Percentiles rank a stretch among this genome's conserved stretches.
phyloP scores from a whole-genome alignment of 225 moss, liverwort and hornwort genomes.

The Climacium dendroides region DNA sequence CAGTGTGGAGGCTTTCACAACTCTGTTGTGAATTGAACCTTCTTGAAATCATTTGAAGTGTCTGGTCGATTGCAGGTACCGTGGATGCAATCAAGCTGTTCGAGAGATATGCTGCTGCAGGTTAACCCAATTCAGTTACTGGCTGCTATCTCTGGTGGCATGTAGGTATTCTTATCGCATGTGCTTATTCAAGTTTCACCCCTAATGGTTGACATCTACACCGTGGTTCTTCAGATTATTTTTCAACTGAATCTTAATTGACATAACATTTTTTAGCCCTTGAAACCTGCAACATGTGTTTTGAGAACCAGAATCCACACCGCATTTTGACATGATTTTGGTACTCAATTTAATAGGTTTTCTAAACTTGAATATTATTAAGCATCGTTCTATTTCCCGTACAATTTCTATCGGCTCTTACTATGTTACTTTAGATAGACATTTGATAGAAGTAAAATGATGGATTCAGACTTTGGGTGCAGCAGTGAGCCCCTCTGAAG shows the following conservation, averaged over 20 bases:
- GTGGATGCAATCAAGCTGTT: constrained; percentile 95
- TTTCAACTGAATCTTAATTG: not conserved
- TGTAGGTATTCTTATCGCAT: constrained; percentile 29
- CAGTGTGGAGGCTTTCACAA: not conserved
- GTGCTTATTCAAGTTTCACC: not conserved
- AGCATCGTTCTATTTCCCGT: not conserved
- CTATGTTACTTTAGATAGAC: not conserved
- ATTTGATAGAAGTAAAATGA: not conserved
- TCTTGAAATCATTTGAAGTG: not conserved
- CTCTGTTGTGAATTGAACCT: not conserved
- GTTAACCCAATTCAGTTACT: constrained; percentile 55
- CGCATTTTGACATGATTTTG: not conserved
- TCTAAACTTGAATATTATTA: not conserved
- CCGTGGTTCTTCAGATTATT: not conserved
- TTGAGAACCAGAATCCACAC: not conserved
- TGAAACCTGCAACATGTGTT: not conserved
- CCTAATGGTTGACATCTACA: not conserved
- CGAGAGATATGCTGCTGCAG: constrained; percentile 44
- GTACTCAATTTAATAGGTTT: not conserved
- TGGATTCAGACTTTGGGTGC: not conserved
- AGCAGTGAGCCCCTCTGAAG: not conserved
- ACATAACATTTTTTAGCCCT: not conserved
- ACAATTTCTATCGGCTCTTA: not conserved
- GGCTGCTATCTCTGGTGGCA: constrained; percentile 32
- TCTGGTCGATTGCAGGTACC: constrained; percentile 53